phyloP scores from a whole-genome alignment of 441 rosid species.

The Adansonia grandidieri region DNA sequence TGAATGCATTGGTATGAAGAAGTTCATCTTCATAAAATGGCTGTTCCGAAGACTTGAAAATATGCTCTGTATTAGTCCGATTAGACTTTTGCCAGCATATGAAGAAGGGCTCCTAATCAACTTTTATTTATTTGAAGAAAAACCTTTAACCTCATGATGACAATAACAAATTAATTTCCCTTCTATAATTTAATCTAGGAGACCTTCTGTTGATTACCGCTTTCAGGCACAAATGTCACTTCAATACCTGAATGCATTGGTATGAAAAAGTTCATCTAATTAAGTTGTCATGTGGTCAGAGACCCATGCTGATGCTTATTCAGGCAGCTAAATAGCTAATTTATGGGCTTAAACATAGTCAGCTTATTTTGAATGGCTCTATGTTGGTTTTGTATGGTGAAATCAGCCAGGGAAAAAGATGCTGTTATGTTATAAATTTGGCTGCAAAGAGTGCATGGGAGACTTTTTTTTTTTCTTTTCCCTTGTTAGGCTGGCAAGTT shows the following conservation, averaged over 20 bases:
- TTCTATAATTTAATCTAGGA: background rate
- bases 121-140: slow-evolving; percentile 8
- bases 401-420: background rate
- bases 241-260: background rate
- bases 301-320: background rate
- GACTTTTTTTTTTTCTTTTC: background rate
- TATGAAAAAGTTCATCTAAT: background rate
- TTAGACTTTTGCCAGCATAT: background rate
- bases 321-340: background rate
- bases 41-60: background rate
- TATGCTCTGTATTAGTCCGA: background rate
- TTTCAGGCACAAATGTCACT: background rate
- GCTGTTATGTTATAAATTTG: background rate
- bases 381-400: background rate
- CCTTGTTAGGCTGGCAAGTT: background rate
- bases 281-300: background rate
- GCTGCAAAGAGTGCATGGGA: background rate
- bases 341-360: background rate
- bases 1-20: background rate
- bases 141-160: background rate
- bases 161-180: background rate
- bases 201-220: background rate
- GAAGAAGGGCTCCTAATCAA: background rate
- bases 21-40: background rate
- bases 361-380: background rate